Evolutionary conservation across 2,329 filamentous ascomycete species (phyloP), one percentile per base, ranked within the genome.

Genomic region (Westerdykella ornata): DNA sequence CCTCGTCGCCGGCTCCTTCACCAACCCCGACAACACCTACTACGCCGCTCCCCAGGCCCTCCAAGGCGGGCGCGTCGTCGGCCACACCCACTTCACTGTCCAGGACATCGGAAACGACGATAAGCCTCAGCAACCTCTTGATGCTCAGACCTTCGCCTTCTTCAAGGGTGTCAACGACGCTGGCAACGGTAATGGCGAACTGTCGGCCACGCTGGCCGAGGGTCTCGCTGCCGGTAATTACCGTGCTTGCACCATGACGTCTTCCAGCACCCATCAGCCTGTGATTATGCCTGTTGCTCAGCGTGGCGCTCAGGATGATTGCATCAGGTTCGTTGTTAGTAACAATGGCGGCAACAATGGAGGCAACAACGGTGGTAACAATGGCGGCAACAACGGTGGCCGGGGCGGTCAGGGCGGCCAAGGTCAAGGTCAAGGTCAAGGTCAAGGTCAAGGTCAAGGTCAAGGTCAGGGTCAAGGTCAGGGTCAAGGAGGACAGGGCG

Each of bases 141-240:
- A 71, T 44, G 50, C 71, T 35, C 52, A 69, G 8, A 63, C 65
- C 15, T 78, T 78, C 55, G 72, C 65, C 17, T 78, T 76, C 62
- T 79, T 79, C 69, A 77, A 77, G 64, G 76, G 76, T 43, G 70
- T 79, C 53, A 75, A 78, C 49, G 71, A 77, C 46, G 63, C 54
- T 16, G 74, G 71, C 29, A 64, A 76, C 44, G 68, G 69, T 8
- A 56, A 70, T 5, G 74, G 72, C 5, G 51, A 62, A n/a, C 64
- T 77, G 29, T 55, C 58, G 39, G 69, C 73, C 17, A 51, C 58
- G 18, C 71, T 77, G 6, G 54, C 59, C 0, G 70, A 62, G 2
- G 74, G 75, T 17, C 65, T 77, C 16, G 67, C 71, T 8, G 59
- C 59, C 20, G 75, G 74, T 3, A 53, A 57, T 45, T 77, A 76